Evolutionary conservation across 2,329 filamentous ascomycete genomes (phyloP).

Genomic region (Penicillium sp.): DNA sequence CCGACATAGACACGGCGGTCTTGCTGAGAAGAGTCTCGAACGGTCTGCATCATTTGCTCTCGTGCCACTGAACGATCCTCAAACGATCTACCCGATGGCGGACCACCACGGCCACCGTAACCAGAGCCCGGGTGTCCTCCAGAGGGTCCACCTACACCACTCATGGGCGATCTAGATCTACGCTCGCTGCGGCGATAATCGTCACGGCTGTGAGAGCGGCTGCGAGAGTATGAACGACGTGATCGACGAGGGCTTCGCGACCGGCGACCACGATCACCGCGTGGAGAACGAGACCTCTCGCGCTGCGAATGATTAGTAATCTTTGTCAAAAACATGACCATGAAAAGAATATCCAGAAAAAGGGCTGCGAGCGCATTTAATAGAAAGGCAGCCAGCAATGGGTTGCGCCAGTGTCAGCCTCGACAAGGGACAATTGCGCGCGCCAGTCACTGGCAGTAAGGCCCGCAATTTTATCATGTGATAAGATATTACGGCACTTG

Average conservation of each 20-base stretch:
- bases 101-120: slow-evolving; percentile 58
- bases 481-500: background rate
- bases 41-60: slow-evolving; percentile 93
- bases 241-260: slow-evolving; percentile 77
- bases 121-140: slow-evolving; percentile 65
- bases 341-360: background rate
- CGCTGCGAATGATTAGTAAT: slow-evolving; percentile 52
- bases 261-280: slow-evolving; percentile 47
- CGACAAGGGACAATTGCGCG: background rate
- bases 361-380: background rate
- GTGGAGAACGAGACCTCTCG: slow-evolving; percentile 67
- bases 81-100: slow-evolving; percentile 65
- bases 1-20: slow-evolving; percentile 99
- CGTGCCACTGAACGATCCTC: slow-evolving; percentile 81
- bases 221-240: slow-evolving; percentile 75
- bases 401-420: background rate
- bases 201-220: slow-evolving; percentile 73
- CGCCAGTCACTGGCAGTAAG: background rate
- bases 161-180: slow-evolving; percentile 84
- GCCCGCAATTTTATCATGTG: background rate
- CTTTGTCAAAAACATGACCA: background rate
- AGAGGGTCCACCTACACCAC: slow-evolving; percentile 62
- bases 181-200: slow-evolving; percentile 71
- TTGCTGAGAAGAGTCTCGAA: slow-evolving; percentile 93
- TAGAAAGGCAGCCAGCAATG: background rate